These are phyloP conservation scores for Chaetomium strumarium DNA, from an alignment of 2,329 filamentous ascomycete genomes.

Conservation along the genomic window DNA sequence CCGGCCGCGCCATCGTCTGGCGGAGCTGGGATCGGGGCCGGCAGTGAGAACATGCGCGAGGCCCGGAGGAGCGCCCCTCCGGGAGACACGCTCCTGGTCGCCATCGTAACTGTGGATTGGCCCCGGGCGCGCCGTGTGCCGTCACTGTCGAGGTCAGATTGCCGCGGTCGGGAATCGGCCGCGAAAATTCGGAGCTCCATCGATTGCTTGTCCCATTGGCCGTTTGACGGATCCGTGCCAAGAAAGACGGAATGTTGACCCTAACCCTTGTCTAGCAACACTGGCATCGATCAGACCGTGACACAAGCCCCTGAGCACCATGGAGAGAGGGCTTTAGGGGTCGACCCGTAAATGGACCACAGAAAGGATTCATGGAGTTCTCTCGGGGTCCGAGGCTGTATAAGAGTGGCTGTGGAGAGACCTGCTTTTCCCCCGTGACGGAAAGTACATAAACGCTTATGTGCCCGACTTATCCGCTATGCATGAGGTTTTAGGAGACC, in stretches of 20 bases:
- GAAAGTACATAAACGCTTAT: too few relatives aligned
- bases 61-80: conserved; percentile 69
- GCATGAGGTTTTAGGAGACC: too few relatives aligned
- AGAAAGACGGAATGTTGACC: not conserved
- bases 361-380: too few relatives aligned
- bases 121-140: conserved; percentile 8
- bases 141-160: conserved; percentile 6
- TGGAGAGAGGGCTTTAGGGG: too few relatives aligned
- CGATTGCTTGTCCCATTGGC: not conserved
- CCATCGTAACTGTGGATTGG: conserved; percentile 24
- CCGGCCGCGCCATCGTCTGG: conserved; percentile 42
- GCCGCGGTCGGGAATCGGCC: conserved; percentile 10
- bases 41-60: conserved; percentile 86
- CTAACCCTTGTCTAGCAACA: conserved; percentile 14
- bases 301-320: too few relatives aligned
- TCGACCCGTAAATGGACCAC: too few relatives aligned
- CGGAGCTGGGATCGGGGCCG: conserved; percentile 64
- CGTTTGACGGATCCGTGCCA: not conserved
- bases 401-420: too few relatives aligned
- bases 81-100: conserved; percentile 43
- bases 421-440: too few relatives aligned
- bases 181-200: conserved; percentile 21
- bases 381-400: too few relatives aligned
- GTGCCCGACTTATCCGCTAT: too few relatives aligned
- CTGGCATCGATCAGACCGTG: too few relatives aligned